These are phyloP conservation scores for Aureobasidium sp. DNA, from an alignment of 2,329 filamentous ascomycete species.

Conservation along the genomic window DNA sequence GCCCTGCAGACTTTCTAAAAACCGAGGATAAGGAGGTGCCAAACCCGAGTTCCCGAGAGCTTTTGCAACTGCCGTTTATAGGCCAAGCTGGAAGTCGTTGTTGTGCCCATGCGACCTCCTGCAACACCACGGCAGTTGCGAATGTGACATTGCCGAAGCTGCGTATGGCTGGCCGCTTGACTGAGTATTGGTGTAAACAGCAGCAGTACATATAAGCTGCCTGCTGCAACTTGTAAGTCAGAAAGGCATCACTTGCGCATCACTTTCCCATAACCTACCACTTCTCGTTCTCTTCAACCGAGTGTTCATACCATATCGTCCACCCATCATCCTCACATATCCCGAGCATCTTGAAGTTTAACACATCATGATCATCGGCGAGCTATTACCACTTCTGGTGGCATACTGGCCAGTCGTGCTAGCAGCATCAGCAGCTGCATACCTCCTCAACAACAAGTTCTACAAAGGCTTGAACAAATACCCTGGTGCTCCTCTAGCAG, in stretches of 20 bases:
- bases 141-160: not conserved
- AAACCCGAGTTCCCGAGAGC: not conserved
- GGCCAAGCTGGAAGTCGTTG: not conserved
- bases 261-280: not conserved
- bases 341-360: not conserved
- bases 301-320: not conserved
- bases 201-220: constrained; percentile 4
- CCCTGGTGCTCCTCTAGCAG: too few relatives aligned
- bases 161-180: not conserved
- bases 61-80: constrained; percentile 1
- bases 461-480: too few relatives aligned
- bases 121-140: constrained; percentile 4
- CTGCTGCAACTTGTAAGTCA: not conserved
- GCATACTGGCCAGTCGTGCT: constrained; percentile 35
- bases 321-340: not conserved
- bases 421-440: constrained; percentile 20
- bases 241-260: not conserved
- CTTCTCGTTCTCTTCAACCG: not conserved
- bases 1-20: not conserved
- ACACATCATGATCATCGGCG: constrained; percentile 24
- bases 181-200: not conserved
- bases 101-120: not conserved
- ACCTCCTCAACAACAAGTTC: too few relatives aligned
- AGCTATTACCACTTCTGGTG: constrained; percentile 20
- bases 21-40: not conserved